Percentiles rank a stretch among this genome's conserved stretches.
Conservation (phyloP, 179 eudicot genomes). For the Patellifolia procumbens region DNA sequence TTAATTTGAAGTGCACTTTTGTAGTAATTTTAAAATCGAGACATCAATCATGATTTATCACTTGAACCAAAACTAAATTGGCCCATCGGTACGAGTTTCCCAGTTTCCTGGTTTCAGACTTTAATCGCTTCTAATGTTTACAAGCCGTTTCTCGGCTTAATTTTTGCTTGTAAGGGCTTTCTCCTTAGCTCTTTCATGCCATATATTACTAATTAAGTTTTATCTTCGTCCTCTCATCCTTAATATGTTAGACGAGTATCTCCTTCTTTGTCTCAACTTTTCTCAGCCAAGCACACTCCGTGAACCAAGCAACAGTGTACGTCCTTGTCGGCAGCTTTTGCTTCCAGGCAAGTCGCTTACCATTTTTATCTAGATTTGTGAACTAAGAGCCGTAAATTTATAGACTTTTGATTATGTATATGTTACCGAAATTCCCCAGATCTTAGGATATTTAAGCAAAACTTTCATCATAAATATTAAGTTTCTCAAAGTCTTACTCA, state of each 20-base stretch:
- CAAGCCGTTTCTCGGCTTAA: neutral
- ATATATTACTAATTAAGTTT: neutral
- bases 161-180: neutral
- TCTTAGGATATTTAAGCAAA: no score
- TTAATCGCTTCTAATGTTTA: neutral
- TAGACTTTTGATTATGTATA: neutral
- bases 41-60: no score
- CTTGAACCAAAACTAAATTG: no score
- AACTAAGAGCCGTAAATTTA: neutral
- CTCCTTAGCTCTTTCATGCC: neutral
- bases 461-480: no score
- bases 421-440: neutral
- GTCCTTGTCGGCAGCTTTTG: slow-evolving; percentile 48
- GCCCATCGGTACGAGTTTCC: neutral
- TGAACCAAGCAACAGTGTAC: neutral
- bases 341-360: slow-evolving; percentile 55
- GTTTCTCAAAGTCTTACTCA: no score
- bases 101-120: neutral
- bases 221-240: neutral
- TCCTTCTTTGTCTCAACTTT: slow-evolving; percentile 73
- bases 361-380: neutral
- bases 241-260: slow-evolving; percentile 50
- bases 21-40: no score
- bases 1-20: no score
- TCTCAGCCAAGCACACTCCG: slow-evolving; percentile 47